Conservation (phyloP, 352 stramenopile genomes). For the Phytophthora pistaciae region DNA sequence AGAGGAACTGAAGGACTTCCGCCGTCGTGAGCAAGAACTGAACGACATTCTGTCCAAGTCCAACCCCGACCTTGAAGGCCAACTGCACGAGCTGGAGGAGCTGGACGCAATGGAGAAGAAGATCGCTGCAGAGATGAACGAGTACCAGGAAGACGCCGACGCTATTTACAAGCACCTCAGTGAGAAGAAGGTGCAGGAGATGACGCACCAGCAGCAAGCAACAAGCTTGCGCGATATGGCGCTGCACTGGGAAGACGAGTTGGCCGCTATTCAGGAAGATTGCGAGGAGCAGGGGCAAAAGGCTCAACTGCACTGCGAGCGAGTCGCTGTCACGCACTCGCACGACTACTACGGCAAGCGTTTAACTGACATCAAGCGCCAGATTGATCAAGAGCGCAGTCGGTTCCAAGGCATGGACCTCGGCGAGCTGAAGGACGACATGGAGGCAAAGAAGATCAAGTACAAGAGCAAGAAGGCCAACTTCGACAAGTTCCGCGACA, state of each 20-base stretch:
- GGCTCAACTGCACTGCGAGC: constrained; percentile 69
- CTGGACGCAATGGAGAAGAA: constrained; percentile 56
- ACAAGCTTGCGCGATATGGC: constrained; percentile 55
- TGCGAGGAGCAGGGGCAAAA: constrained; percentile 72
- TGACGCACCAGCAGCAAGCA: constrained; percentile 69
- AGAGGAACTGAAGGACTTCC: constrained; percentile 52
- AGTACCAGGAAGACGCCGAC: constrained; percentile 72
- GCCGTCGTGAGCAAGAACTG: constrained; percentile 56
- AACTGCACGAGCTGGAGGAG: constrained; percentile 68
- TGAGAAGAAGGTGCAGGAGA: constrained; percentile 74
- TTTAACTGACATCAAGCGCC: constrained; percentile 79
- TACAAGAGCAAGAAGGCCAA: constrained; percentile 72
- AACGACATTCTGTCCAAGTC: constrained; percentile 67
- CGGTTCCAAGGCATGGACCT: constrained; percentile 89
- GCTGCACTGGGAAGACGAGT: constrained; percentile 56
- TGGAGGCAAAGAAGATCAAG: constrained; percentile 79
- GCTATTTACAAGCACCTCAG: constrained; percentile 80
- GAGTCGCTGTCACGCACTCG: constrained; percentile 65
- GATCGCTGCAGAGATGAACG: constrained; percentile 57
- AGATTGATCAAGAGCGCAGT: constrained; percentile 79
- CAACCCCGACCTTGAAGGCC: constrained; percentile 75
- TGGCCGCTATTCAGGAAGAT: constrained; percentile 59
- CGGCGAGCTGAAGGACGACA: constrained; percentile 74
- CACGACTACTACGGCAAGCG: constrained; percentile 87
- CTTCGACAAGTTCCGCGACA: constrained; percentile 68